Conservation (phyloP, 176 grass and related monocot species). For the Carex littledalei region DNA sequence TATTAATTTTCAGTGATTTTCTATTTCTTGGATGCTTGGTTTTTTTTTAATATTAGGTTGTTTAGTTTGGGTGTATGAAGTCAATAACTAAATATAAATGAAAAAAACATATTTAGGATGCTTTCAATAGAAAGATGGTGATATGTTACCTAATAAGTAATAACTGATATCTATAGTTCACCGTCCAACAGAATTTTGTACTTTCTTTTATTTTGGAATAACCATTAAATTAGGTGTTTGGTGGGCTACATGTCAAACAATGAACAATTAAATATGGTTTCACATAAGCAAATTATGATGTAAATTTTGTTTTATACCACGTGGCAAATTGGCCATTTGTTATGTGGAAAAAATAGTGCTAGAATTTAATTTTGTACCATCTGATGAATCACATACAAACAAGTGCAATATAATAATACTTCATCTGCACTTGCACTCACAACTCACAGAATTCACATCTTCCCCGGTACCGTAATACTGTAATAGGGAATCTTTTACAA, state of each 20-base stretch:
- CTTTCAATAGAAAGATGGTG: neutral
- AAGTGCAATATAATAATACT: neutral
- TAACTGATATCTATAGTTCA: neutral
- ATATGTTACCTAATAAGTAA: conserved; percentile 11
- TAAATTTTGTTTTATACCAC: neutral
- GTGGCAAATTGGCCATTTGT: conserved; percentile 5
- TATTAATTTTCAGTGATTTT: neutral
- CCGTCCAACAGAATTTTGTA: neutral
- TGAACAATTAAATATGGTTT: neutral
- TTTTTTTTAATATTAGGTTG: neutral
- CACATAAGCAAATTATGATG: neutral
- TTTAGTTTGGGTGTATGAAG: neutral
- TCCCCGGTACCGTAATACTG: no score
- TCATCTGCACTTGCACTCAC: neutral
- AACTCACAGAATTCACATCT: no score
- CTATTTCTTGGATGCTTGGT: neutral
- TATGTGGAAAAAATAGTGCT: neutral
- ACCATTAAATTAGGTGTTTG: neutral
- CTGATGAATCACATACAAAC: neutral
- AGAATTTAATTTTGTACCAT: neutral
- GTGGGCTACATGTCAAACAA: neutral
- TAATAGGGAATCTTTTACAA: no score
- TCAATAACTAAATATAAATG: neutral
- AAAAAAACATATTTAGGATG: neutral
- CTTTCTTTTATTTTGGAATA: neutral